phyloP scores from a whole-genome alignment of 345 rosid species.

The Brassica cretica region DNA sequence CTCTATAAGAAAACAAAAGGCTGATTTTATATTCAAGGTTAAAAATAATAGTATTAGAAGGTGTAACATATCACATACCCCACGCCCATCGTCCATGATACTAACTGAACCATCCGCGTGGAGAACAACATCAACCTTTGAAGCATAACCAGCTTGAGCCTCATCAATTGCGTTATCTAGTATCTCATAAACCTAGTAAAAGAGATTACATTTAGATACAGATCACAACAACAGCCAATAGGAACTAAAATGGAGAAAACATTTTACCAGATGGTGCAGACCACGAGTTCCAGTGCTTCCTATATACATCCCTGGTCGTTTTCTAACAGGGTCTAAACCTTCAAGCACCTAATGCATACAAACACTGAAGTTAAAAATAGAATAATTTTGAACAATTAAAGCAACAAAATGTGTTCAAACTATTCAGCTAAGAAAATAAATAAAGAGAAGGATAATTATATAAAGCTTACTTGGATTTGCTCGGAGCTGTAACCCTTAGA shows the following conservation, averaged over 20 bases:
- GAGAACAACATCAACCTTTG: slow-evolving; percentile 65
- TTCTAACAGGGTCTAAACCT: slow-evolving; percentile 96
- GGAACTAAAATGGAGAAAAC: neutral
- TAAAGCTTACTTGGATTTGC: slow-evolving; percentile 72
- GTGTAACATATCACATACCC: slow-evolving; percentile 58
- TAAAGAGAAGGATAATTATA: neutral
- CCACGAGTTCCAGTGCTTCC: slow-evolving; percentile 99
- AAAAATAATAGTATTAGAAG: slow-evolving; percentile 9
- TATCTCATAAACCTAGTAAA: slow-evolving; percentile 84
- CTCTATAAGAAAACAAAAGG: neutral
- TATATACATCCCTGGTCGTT: slow-evolving; percentile 98
- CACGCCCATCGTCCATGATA: slow-evolving; percentile 91
- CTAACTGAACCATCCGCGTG: slow-evolving; percentile 81
- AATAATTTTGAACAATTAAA: neutral
- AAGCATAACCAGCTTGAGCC: slow-evolving; percentile 97
- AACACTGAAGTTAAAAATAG: neutral
- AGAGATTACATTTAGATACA: slow-evolving; percentile 11
- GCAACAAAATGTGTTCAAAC: neutral
- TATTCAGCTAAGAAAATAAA: neutral
- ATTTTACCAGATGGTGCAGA: slow-evolving; percentile 88
- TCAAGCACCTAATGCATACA: slow-evolving; percentile 67
- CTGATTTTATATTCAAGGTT: neutral
- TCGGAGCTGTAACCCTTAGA: slow-evolving; percentile 76
- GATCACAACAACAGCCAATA: neutral
- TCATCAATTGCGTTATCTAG: slow-evolving; percentile 97